Base-by-base conservation (phyloP, 1,284 basidiomycete genomes). In the Gastroboletus turbinatus region DNA sequence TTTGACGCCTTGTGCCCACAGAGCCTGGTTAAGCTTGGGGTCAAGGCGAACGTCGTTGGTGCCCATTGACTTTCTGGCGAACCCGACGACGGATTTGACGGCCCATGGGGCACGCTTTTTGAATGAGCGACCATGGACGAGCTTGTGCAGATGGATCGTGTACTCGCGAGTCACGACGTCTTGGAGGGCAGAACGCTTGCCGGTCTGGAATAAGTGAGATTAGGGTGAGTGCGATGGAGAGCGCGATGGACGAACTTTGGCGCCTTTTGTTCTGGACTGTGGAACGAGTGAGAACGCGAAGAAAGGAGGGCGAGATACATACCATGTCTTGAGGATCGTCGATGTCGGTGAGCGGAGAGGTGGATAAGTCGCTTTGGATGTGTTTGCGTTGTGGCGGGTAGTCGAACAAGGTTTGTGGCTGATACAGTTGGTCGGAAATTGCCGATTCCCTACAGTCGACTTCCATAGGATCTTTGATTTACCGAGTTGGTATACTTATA, bases 131-230 rank as follows among this genome's bases (percentile, higher is more conserved):
- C 90, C 92, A 76, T 94, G 92, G 50, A 94, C 91, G 64, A 78
- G 88, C 78, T 96, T 97, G 87, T 96, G 94, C 52, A 97, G 79
- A 78, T 96, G 92, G 79, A 97, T 90, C 68, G 94, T 96, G 86
- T 96, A 95, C 75, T 97, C 95, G 72, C 95, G 88, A 67, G 95
- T 92, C 65, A 97, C 94, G 77, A 97, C 94, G 76, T 97, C 95
- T 77, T 92, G 85, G 73, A 97, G 91, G 60, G 94, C 94, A 60
- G 92, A 94, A 76, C 93, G 92, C 82, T 94, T 94, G 77, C 87
- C 78, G 68, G 87, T 85, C 89, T 92, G 62, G 43, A 59, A 44
- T 3, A 40, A 27, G 46, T 19, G 10, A 29, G 27, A 45, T 55
- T 43, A 57, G 21, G 16, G 40, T 61, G n/a, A 60, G 47, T 51